Evolutionary conservation across 108 stramenopile genomes (phyloP).

Genomic region (Conticribra guillardii): DNA sequence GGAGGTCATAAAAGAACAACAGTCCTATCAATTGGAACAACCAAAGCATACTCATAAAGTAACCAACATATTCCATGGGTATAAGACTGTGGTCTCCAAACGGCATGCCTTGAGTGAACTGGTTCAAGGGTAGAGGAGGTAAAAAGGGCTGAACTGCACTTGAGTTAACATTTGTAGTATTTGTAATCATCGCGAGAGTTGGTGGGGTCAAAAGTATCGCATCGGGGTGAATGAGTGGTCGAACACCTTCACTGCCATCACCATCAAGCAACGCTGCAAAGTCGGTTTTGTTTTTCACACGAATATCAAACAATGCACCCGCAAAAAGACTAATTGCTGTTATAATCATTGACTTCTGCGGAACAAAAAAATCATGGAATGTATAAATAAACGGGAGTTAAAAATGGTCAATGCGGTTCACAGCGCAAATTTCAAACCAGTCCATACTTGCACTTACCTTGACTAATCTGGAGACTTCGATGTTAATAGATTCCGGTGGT

Average conservation of each 20-base stretch:
- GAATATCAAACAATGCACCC: conserved; percentile 36
- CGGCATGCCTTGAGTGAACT: conserved; percentile 7
- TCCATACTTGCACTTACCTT: not conserved
- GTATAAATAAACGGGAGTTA: too few species aligned
- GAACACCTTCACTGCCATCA: not conserved
- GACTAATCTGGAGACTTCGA: conserved; percentile 29
- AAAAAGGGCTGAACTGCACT: conserved; percentile 35
- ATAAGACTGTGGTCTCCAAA: conserved; percentile 30
- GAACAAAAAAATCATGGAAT: too few species aligned
- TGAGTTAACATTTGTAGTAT: not conserved
- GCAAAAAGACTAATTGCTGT: conserved; percentile 26
- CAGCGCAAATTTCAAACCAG: too few species aligned
- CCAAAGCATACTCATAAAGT: conserved; percentile 40
- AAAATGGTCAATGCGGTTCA: too few species aligned
- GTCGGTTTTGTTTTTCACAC: conserved; percentile 8
- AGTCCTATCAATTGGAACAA: conserved; percentile 37
- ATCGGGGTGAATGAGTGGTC: not conserved
- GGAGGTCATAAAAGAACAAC: conserved; percentile 37
- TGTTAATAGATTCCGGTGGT: conserved; percentile 24
- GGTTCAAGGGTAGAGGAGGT: conserved; percentile 21
- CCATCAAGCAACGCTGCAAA: not conserved
- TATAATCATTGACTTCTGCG: conserved; percentile 19
- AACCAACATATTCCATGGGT: conserved; percentile 32
- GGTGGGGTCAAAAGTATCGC: not conserved
- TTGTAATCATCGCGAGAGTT: conserved; percentile 1